Evolutionary conservation across 305 asterid species (phyloP), one percentile per base, ranked within the genome.

Genomic region (Fraxinus sp.): DNA sequence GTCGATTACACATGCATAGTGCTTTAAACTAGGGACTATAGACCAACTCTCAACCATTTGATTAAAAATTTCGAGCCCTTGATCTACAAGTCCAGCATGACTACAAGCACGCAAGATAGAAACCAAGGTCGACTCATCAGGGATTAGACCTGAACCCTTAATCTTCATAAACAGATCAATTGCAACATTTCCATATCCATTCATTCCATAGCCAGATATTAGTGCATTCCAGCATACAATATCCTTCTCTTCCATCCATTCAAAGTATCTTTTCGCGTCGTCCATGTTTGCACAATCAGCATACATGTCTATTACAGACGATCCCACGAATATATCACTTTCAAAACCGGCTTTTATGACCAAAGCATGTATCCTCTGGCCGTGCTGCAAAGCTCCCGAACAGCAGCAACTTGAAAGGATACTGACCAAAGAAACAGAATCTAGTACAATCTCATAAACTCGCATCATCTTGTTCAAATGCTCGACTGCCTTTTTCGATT

Each of bases 271-370:
- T 59, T 64, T 79, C 3, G 89, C 91, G 79, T 89, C 89, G 18
- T 24, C 62, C 75, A 91, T 83, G 9, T 79, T 75, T n/a, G 89
- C 91, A 80, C 91, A 91, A 66, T 91, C 87, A 39, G 87, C 88
- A 80, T 91, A 91, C 93, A 90, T 90, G 86, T 86, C 92, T 80
- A 91, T 90, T 32, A 81, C 36, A 83, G 95, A 52, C 36, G 93
- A 90, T 81, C 93, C 93, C 37, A 85, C 86, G 74, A 90, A 91
- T 6, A 82, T 11, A 80, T 90, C 92, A 57, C 83, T 84, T 82
- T 90, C 84, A 59, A 87, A 87, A 59, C 95, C 90, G 0, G 68
- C 5, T 87, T 91, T 90, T 55, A 90, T 83, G 46, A 86, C 88
- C 57, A 91, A 82, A 16, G 81, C 84, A 13, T 91, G 93, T 3